Conservation (phyloP, 2,329 filamentous ascomycete genomes). For the Madurella mycetomatis region DNA sequence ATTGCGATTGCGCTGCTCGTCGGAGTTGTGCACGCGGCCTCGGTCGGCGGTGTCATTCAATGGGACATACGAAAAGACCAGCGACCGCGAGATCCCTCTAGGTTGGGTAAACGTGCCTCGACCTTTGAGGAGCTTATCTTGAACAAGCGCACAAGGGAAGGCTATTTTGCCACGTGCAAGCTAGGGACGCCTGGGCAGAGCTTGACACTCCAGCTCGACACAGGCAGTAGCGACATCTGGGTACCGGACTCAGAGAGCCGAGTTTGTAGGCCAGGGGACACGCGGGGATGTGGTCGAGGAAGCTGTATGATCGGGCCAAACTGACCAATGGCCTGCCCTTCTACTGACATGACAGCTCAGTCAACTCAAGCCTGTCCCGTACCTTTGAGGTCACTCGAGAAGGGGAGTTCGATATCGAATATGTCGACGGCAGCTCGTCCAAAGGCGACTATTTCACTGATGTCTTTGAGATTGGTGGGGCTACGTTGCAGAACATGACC, state of each 20-base stretch:
- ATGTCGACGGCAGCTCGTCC: slow-evolving; percentile 57
- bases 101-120: slow-evolving; percentile 36
- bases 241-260: slow-evolving; percentile 35
- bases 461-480: slow-evolving; percentile 49
- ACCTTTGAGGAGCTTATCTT: slow-evolving; percentile 41
- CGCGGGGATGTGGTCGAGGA: slow-evolving; percentile 25
- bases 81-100: slow-evolving; percentile 14
- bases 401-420: slow-evolving; percentile 52
- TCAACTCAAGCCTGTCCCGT: slow-evolving; percentile 41
- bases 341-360: slow-evolving; percentile 32
- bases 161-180: slow-evolving; percentile 54
- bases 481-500: slow-evolving; percentile 49
- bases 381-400: slow-evolving; percentile 42
- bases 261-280: slow-evolving; percentile 5
- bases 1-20: slow-evolving; percentile 25
- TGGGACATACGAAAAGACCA: slow-evolving; percentile 44
- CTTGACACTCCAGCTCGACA: slow-evolving; percentile 57
- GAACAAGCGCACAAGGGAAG: slow-evolving; percentile 42
- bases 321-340: not conserved
- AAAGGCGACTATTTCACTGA: slow-evolving; percentile 57
- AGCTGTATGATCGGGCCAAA: slow-evolving; percentile 23
- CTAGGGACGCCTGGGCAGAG: slow-evolving; percentile 56
- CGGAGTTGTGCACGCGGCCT: slow-evolving; percentile 20
- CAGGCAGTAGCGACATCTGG: slow-evolving; percentile 63
- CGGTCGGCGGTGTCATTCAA: slow-evolving; percentile 37